Evolutionary conservation across 2,329 filamentous ascomycete species (phyloP).

Genomic region (Pleurostoma richardsiae): DNA sequence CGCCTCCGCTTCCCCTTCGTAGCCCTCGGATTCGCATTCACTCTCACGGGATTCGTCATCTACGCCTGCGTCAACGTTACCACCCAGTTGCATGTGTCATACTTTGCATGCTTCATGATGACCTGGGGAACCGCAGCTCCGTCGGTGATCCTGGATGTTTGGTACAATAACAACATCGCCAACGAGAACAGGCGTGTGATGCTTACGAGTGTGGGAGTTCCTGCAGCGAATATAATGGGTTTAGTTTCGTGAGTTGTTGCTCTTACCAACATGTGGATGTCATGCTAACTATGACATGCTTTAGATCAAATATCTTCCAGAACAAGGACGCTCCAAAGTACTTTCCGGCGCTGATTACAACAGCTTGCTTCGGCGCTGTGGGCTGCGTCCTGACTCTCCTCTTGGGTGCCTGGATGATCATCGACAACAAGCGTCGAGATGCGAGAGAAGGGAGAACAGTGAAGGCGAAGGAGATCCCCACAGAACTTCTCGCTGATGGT

Average conservation of each 20-base stretch:
- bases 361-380: neutral
- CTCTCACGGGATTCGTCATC: slow-evolving; percentile 73
- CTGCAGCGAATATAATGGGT: slow-evolving; percentile 69
- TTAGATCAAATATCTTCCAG: neutral
- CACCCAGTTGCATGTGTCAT: slow-evolving; percentile 55
- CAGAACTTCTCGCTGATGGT: neutral
- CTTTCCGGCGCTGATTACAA: neutral
- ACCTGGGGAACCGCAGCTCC: slow-evolving; percentile 71
- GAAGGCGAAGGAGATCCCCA: neutral
- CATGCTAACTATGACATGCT: neutral
- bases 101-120: slow-evolving; percentile 77
- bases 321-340: neutral
- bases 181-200: slow-evolving; percentile 66
- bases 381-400: neutral
- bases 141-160: slow-evolving; percentile 57
- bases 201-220: slow-evolving; percentile 65
- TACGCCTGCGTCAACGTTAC: slow-evolving; percentile 62
- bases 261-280: neutral
- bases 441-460: neutral
- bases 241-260: slow-evolving; percentile 35
- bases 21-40: slow-evolving; percentile 66
- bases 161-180: slow-evolving; percentile 77
- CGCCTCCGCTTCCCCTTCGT: slow-evolving; percentile 72
- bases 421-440: neutral
- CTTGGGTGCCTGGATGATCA: neutral